Percentiles rank a stretch among this genome's conserved stretches.
phyloP scores from a whole-genome alignment of 1,139 yeast genomes.

The Protomyces macrosporus region DNA sequence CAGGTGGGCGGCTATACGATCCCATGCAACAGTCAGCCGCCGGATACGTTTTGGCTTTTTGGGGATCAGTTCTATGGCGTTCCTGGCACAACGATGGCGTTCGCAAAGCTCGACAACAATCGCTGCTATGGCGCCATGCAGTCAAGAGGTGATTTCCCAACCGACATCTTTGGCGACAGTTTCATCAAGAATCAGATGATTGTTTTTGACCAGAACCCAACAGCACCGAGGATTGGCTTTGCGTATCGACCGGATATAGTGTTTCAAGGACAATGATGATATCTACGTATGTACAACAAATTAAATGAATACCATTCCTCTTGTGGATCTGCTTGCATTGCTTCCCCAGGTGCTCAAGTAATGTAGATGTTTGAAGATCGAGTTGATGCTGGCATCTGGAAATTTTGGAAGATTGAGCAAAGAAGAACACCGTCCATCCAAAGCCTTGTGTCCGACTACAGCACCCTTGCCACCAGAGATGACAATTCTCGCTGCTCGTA shows the following conservation, averaged over 20 bases:
- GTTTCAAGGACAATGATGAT: conserved; percentile 35
- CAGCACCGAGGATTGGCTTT: conserved; percentile 8
- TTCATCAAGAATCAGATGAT: conserved; percentile 61
- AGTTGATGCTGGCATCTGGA: too few relatives aligned
- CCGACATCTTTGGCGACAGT: conserved; percentile 52
- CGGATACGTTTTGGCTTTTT: conserved; percentile 14
- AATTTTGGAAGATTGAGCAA: too few relatives aligned
- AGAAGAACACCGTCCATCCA: too few relatives aligned
- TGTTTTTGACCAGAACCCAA: conserved; percentile 49
- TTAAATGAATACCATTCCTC: too few relatives aligned
- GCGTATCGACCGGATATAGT: conserved; percentile 20
- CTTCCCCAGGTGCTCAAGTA: too few relatives aligned
- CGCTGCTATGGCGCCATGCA: conserved; percentile 22
- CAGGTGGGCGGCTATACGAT: conserved; percentile 10
- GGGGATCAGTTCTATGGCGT: conserved; percentile 22
- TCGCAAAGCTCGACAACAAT: conserved; percentile 4
- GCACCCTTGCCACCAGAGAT: too few relatives aligned
- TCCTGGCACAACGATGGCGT: conserved; percentile 14
- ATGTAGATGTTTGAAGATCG: too few relatives aligned
- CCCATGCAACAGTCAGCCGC: conserved; percentile 7
- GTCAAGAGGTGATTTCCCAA: conserved; percentile 40
- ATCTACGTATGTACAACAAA: conserved; percentile 38
- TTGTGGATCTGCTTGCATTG: too few relatives aligned
- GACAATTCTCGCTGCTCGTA: too few relatives aligned
- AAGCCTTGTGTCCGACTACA: too few relatives aligned